phyloP scores from a whole-genome alignment of 2,329 filamentous ascomycete species.

The Trichoderma brevicompactum region DNA sequence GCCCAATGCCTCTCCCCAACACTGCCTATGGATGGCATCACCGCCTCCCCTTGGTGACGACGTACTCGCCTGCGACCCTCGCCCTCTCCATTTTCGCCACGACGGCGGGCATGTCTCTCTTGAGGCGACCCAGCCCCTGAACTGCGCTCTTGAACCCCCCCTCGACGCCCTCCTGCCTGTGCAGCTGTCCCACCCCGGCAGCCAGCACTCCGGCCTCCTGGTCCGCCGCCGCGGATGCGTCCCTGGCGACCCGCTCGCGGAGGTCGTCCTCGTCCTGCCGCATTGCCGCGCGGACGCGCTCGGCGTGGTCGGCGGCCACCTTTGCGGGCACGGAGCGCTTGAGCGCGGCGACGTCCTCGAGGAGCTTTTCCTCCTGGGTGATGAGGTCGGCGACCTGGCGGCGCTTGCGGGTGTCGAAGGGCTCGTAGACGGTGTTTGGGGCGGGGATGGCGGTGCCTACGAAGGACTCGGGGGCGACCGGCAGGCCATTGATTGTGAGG shows the following conservation, averaged over 20 bases:
- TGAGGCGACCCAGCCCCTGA: conserved; percentile 55
- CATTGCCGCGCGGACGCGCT: conserved; percentile 46
- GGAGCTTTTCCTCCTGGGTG: conserved; percentile 65
- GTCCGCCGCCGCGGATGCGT: conserved; percentile 28
- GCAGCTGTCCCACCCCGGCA: conserved; percentile 44
- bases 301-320: conserved; percentile 50
- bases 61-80: conserved; percentile 62
- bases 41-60: conserved; percentile 42
- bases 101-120: conserved; percentile 63
- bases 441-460: conserved; percentile 37
- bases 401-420: conserved; percentile 64
- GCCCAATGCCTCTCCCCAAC: background rate
- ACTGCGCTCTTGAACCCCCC: conserved; percentile 53
- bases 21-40: background rate
- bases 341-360: conserved; percentile 65
- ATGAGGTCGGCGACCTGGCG: conserved; percentile 63
- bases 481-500: conserved; percentile 66
- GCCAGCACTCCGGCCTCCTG: conserved; percentile 26
- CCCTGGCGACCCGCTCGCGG: conserved; percentile 36
- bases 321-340: conserved; percentile 57
- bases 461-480: conserved; percentile 49
- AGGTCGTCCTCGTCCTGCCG: conserved; percentile 54
- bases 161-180: conserved; percentile 53
- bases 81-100: conserved; percentile 70
- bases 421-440: conserved; percentile 54